These are phyloP conservation scores for Tolypocladium guangdongense DNA, from an alignment of 2,329 filamentous ascomycete species.

Conservation along the genomic window DNA sequence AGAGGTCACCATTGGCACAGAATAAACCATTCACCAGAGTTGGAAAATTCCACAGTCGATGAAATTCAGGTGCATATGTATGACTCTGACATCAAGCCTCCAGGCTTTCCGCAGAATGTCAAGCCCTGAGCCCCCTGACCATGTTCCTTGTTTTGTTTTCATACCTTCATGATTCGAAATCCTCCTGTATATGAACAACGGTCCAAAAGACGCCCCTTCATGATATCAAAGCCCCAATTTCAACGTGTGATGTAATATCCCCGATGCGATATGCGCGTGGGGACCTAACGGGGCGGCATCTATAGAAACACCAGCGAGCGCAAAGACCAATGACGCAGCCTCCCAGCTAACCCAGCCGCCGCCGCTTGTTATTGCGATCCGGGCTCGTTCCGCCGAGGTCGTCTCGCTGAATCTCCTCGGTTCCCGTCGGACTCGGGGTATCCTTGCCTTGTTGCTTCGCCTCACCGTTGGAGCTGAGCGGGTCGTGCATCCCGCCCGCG, in stretches of 20 bases:
- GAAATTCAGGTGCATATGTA: background rate
- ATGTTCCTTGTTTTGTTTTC: background rate
- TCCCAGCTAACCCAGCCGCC: constrained; percentile 20
- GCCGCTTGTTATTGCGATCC: constrained; percentile 23
- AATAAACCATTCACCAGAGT: background rate
- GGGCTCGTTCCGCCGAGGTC: constrained; percentile 22
- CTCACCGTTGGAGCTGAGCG: background rate
- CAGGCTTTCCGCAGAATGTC: background rate
- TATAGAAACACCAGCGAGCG: background rate
- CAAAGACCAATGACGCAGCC: background rate
- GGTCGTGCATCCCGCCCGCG: constrained; percentile 13
- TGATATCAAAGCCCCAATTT: background rate
- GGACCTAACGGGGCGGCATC: background rate
- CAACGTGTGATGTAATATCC: background rate
- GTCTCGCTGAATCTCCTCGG: constrained; percentile 38
- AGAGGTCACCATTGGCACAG: background rate
- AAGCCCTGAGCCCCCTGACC: background rate
- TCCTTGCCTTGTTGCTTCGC: constrained; percentile 14
- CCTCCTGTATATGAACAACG: background rate
- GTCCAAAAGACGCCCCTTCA: background rate
- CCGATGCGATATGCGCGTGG: background rate
- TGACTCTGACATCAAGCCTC: background rate
- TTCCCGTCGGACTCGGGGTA: constrained; percentile 34
- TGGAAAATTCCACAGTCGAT: background rate
- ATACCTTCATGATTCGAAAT: background rate